These are phyloP conservation scores for Polychytrium aggregatum DNA, from an alignment of 192 early-diverging fungal species.

Conservation along the genomic window DNA sequence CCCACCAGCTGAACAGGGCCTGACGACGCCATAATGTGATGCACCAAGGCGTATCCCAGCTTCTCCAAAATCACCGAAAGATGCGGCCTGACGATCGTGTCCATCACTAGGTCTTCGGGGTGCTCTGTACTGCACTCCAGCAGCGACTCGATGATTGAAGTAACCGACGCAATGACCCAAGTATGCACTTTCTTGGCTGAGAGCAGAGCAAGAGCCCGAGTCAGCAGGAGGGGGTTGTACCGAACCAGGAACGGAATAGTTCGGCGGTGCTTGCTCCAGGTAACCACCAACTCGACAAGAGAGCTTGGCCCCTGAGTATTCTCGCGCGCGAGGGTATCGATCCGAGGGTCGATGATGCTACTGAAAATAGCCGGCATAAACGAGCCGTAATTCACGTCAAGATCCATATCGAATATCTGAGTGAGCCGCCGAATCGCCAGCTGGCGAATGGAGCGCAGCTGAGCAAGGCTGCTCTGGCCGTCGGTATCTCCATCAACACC, in stretches of 20 bases:
- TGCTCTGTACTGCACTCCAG: too few species aligned
- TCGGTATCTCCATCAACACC: too few species aligned
- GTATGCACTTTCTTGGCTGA: constrained; percentile 70
- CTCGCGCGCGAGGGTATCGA: constrained; percentile 62
- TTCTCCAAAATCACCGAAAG: constrained; percentile 47
- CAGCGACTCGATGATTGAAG: constrained; percentile 55
- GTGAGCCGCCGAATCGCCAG: constrained; percentile 62
- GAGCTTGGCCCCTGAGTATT: constrained; percentile 80
- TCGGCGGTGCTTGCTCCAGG: constrained; percentile 58
- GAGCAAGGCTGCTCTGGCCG: too few species aligned
- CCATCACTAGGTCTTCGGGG: constrained; percentile 18
- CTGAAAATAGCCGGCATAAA: constrained; percentile 68
- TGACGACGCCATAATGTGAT: constrained; percentile 1
- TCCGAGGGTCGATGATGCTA: constrained; percentile 54
- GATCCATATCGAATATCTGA: constrained; percentile 65
- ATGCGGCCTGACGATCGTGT: constrained; percentile 37
- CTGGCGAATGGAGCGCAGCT: constrained; percentile 54
- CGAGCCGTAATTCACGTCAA: constrained; percentile 61
- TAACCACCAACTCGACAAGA: constrained; percentile 61
- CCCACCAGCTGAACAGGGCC: constrained; percentile 2
- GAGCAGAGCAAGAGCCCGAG: constrained; percentile 59
- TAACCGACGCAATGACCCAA: constrained; percentile 54
- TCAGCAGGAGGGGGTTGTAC: constrained; percentile 50
- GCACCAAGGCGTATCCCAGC: constrained; percentile 41
- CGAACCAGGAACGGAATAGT: constrained; percentile 60